Evolutionary conservation across 371 early-diverging fungal species (phyloP).

Genomic region (Mucor circinelloides): DNA sequence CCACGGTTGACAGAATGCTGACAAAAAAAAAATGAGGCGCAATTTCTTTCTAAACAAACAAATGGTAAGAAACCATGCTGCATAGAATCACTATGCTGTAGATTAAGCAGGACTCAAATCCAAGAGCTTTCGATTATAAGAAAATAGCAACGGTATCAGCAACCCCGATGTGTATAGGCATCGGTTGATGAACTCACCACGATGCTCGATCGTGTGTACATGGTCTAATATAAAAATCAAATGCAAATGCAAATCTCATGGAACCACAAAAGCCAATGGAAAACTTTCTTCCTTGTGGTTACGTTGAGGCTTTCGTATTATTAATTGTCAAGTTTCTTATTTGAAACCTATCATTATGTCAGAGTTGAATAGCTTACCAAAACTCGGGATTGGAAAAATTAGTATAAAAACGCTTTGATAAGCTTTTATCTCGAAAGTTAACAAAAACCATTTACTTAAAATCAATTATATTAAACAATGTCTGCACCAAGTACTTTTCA

Average conservation of each 20-base stretch:
- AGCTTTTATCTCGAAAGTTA: not conserved
- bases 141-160: too few species aligned
- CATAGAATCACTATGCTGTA: not conserved
- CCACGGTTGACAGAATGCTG: not conserved
- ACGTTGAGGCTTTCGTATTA: not conserved
- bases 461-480: conserved; percentile 2
- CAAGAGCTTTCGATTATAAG: too few species aligned
- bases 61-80: not conserved
- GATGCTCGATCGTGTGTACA: too few species aligned
- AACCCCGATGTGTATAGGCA: too few species aligned
- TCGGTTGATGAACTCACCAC: too few species aligned
- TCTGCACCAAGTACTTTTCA: conserved; percentile 19
- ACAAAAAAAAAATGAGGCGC: not conserved
- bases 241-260: too few species aligned
- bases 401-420: not conserved
- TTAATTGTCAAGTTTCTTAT: not conserved
- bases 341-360: not conserved
- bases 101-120: too few species aligned
- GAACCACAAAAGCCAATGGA: not conserved
- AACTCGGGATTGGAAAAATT: not conserved
- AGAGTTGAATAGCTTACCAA: not conserved
- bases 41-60: not conserved
- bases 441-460: not conserved
- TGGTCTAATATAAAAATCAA: too few species aligned
- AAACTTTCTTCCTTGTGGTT: not conserved